Evolutionary conservation across 2,329 filamentous ascomycete species (phyloP).

Genomic region (Dendrostoma leiphaemia): DNA sequence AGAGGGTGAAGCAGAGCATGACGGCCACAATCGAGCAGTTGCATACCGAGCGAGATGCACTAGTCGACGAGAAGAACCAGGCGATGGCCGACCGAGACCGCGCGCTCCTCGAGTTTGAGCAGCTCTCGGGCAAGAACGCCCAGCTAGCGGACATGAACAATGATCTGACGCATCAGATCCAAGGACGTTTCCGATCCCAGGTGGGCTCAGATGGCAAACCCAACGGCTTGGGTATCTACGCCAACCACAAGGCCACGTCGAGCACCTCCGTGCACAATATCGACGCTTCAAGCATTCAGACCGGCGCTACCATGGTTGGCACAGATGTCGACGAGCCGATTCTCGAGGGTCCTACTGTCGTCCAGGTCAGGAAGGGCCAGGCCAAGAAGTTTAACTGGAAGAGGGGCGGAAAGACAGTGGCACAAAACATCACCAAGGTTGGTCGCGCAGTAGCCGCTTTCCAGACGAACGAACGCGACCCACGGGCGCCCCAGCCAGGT

Average conservation of each 20-base stretch:
- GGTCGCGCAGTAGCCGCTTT: constrained; percentile 84
- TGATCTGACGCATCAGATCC: constrained; percentile 89
- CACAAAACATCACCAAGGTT: constrained; percentile 91
- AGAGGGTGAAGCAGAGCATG: constrained; percentile 60
- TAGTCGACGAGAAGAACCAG: constrained; percentile 81
- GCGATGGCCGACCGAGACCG: constrained; percentile 86
- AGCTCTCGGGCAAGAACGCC: constrained; percentile 88
- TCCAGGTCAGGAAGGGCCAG: constrained; percentile 92
- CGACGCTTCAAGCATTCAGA: constrained; percentile 52
- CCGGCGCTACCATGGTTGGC: constrained; percentile 57
- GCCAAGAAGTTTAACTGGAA: constrained; percentile 99
- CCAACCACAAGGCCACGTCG: constrained; percentile 46
- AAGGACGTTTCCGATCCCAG: constrained; percentile 85
- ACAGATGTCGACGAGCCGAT: constrained; percentile 66
- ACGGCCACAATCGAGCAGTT: constrained; percentile 57
- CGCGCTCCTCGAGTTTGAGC: constrained; percentile 92
- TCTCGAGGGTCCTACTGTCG: constrained; percentile 81
- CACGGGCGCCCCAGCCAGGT: constrained; percentile 38
- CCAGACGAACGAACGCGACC: constrained; percentile 33
- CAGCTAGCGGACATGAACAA: constrained; percentile 95
- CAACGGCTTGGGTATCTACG: constrained; percentile 58
- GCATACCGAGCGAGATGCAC: constrained; percentile 71
- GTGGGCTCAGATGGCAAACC: constrained; percentile 50
- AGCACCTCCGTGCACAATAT: constrained; percentile 48
- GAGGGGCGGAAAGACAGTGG: constrained; percentile 89